Conservation (phyloP, 768 basidiomycete species). For the Lentinula sp. region DNA sequence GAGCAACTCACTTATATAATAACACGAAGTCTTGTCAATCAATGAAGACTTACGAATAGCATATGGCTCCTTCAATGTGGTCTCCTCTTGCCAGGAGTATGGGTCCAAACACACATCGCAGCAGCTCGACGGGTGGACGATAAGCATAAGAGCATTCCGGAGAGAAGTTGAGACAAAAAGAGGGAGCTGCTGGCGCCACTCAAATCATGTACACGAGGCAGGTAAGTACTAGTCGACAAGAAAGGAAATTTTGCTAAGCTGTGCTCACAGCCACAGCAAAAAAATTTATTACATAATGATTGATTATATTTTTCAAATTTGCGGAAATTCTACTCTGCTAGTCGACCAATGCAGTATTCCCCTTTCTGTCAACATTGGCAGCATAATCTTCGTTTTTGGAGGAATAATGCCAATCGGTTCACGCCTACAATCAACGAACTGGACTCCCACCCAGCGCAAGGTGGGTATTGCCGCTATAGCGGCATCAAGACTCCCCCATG, state of each 20-base stretch:
- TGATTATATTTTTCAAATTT: background rate
- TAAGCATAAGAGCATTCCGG: conserved; percentile 4
- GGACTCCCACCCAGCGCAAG: background rate
- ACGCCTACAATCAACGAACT: conserved; percentile 2
- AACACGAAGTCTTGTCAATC: conserved; percentile 7
- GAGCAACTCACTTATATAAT: background rate
- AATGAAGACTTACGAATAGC: conserved; percentile 53
- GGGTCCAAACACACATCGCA: conserved; percentile 7
- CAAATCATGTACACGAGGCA: background rate
- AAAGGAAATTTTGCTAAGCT: background rate
- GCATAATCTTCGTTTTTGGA: background rate
- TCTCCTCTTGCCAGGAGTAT: conserved; percentile 18
- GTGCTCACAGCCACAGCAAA: background rate
- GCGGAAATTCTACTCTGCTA: background rate
- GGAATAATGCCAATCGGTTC: background rate
- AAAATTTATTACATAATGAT: background rate
- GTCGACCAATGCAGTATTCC: background rate
- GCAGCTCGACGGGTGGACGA: conserved; percentile 1
- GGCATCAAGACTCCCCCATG: background rate
- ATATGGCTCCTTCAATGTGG: conserved; percentile 42
- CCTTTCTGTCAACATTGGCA: background rate
- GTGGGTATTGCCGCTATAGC: background rate
- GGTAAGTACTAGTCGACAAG: background rate
- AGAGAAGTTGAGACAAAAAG: background rate
- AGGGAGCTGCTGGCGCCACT: background rate